Percentiles rank a stretch among this genome's conserved stretches.
phyloP scores from a whole-genome alignment of 345 rosid genomes.

The Brassica napus region Da-Ae NC_063439.1:1595001-1595500 shows the following conservation, averaged over 20 bases:
- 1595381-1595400: background rate
- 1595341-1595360: background rate
- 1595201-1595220: background rate
- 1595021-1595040: too few species aligned
- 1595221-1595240: background rate
- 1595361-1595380: conserved; percentile 15
- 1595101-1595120: too few species aligned
- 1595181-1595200: background rate
- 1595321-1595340: background rate
- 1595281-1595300: background rate
- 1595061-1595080: too few species aligned
- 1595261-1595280: conserved; percentile 4
- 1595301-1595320: background rate
- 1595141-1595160: too few species aligned
- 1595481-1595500: background rate
- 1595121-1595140: too few species aligned
- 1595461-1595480: conserved; percentile 10
- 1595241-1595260: background rate
- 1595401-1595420: background rate
- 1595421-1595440: background rate
- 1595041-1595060: too few species aligned
- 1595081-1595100: too few species aligned
- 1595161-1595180: background rate
- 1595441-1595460: conserved; percentile 2
- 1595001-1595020: too few species aligned